Evolutionary conservation across 257 asterid genomes (phyloP).

Genomic region (Linderniella brevidens): DNA sequence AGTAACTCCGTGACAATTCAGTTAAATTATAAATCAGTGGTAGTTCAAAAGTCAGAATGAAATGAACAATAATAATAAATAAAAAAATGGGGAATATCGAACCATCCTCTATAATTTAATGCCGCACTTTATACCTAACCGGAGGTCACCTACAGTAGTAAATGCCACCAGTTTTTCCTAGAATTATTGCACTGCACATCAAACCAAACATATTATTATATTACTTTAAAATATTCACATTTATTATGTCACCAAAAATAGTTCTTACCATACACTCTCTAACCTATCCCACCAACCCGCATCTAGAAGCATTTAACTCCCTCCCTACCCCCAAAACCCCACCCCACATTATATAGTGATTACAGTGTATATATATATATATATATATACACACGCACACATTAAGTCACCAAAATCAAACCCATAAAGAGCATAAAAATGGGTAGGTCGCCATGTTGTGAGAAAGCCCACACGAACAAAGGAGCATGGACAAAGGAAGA

Average conservation of each 20-base stretch:
- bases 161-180: constrained; percentile 10
- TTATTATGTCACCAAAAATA: constrained; percentile 8
- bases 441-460: constrained; percentile 99
- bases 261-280: too few species aligned
- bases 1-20: too few species aligned
- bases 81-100: constrained; percentile 11
- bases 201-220: neutral
- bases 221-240: neutral
- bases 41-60: too few species aligned
- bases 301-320: constrained; percentile 59
- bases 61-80: too few species aligned
- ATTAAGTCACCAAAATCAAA: neutral
- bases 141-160: constrained; percentile 30
- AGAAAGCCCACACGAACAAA: constrained; percentile 93
- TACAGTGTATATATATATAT: neutral
- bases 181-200: neutral
- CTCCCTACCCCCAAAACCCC: too few species aligned
- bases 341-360: neutral
- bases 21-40: too few species aligned
- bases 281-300: constrained; percentile 70
- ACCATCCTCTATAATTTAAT: constrained; percentile 15
- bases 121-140: constrained; percentile 57
- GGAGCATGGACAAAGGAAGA: constrained; percentile 99
- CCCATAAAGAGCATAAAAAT: constrained; percentile 11
- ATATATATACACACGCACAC: constrained; percentile 6